Evolutionary conservation across 192 early-diverging fungal species (phyloP), one percentile per base, ranked within the genome.

Genomic region (Chytriomyces sp.): DNA sequence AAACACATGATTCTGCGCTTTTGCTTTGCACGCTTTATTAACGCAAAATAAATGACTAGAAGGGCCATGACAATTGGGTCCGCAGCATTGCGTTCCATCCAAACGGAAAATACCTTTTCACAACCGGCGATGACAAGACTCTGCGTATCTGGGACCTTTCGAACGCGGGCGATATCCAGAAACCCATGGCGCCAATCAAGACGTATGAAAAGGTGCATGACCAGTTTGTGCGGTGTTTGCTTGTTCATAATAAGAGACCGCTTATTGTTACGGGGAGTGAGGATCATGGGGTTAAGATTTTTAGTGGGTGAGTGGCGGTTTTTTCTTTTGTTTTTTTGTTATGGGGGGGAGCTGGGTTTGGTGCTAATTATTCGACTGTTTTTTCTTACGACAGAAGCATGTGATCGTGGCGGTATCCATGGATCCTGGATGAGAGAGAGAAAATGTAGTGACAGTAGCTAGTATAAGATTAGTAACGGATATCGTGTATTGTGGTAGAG

Each of bases 1-100:
- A 89, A n/a, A n/a, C n/a, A n/a, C n/a, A 80, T 81, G 46, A 11
- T 20, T 5, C 48, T 69, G 5, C 46, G 44, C 63, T 23, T 62
- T 67, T 70, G 23, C 46, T 77, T 68, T 47, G 20, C 61, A 20
- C 28, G 20, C 53, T 0, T 57, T 57, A 23, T 48, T 44, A 72
- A 44, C 26, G 48, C 5, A 35, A 35, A 35, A 35, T 1, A 43
- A 69, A 57, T 44, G 20, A 67, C 23, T 69, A 93, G 92, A 81
- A 87, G 43, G 95, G 96, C 10, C 96, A 97, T 77, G 95, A 97
- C 62, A 96, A 95, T 78, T 97, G 96, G 96, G 89, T 97, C 10
- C 91, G 96, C 49, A 93, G 91, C 48, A 80, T 98, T 50, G 88
- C 89, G 0, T 91, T 96, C 76, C 93, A 95, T 63, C 92, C 96